Evolutionary conservation across 2,329 filamentous ascomycete species (phyloP).

Genomic region (Alternaria solani): DNA sequence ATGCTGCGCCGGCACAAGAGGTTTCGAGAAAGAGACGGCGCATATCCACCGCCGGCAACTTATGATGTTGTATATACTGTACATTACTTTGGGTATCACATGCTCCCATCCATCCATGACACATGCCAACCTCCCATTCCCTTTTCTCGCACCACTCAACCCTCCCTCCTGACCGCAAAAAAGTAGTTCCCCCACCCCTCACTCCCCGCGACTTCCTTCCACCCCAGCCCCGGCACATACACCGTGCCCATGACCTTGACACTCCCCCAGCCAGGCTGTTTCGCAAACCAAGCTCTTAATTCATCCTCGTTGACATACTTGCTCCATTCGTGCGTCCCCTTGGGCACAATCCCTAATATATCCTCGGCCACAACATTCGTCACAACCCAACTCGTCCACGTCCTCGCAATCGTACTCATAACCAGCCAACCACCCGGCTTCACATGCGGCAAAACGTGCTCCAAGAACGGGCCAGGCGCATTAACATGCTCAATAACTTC

Average conservation of each 20-base stretch:
- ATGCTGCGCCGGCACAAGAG: background rate
- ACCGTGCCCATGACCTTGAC: conserved; percentile 78
- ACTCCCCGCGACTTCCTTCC: conserved; percentile 81
- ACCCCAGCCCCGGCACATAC: conserved; percentile 89
- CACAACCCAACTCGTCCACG: conserved; percentile 86
- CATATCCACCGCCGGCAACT: background rate
- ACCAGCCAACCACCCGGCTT: conserved; percentile 93
- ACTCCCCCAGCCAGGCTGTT: conserved; percentile 53
- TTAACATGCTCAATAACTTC: conserved; percentile 96
- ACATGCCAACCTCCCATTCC: background rate
- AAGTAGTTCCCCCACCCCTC: conserved; percentile 96
- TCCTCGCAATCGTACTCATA: conserved; percentile 89
- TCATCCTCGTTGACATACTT: conserved; percentile 94
- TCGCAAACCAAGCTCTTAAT: conserved; percentile 61
- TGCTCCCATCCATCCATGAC: background rate
- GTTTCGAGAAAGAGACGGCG: background rate
- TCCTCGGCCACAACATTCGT: conserved; percentile 94
- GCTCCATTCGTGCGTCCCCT: conserved; percentile 93
- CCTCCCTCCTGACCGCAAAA: conserved; percentile 75
- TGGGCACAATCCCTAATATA: conserved; percentile 83
- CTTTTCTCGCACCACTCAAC: background rate
- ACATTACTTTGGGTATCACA: conserved; percentile 19
- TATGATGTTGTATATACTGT: conserved; percentile 11
- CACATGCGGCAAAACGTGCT: conserved; percentile 75
- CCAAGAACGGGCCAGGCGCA: conserved; percentile 76